Base-by-base conservation (phyloP, 192 early-diverging fungal species). In the Geranomyces michiganensis region DNA sequence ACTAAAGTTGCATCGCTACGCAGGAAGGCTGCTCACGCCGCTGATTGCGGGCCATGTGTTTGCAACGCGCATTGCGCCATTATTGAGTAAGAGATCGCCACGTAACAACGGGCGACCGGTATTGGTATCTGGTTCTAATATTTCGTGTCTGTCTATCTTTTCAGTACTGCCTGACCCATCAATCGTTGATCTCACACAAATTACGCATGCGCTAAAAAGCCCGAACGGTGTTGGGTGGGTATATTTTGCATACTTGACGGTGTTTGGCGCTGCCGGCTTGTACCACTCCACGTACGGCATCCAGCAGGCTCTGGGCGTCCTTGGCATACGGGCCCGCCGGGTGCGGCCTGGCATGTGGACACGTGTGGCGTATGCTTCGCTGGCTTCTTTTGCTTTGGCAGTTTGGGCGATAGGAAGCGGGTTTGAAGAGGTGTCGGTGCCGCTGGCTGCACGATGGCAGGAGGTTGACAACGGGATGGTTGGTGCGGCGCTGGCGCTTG, bases 201-300 rank as follows among this genome's bases (percentile, higher is more conserved):
- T 65, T 19, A 70, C 74, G 26, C 19, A 55, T 21, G 22, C 60
- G 8, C 29, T 74, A 27, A 68, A 53, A 12, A 41, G 36, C 10
- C 36, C 36, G 10, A 31, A n/a, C 45, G 14, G 49, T 31, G 5
- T 60, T 8, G 17, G 31, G 3, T 67, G 45, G 26, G 15, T 48
- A 21, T 67, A 44, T 33, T 30, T 51, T 30, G 19, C 65, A n/a
- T 75, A 75, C 41, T 75, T 64, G 36, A n/a, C n/a, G 2, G 41
- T 58, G n/a, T 55, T 75, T 36, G 67, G 74, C 13, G 55, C 67
- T 5, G 66, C 74, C 19, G 74, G 67, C 10, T 15, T 75, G 6
- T 75, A 75, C 31, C 74, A 75, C 46, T 70, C 74, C 19, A 14
- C 56, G 1, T 75, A 64, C 67, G 74, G 74, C 14, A 65, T 75